These are phyloP conservation scores for Neonothopanus nambi DNA, from an alignment of 1,284 basidiomycete species.

Conservation along the genomic window DNA sequence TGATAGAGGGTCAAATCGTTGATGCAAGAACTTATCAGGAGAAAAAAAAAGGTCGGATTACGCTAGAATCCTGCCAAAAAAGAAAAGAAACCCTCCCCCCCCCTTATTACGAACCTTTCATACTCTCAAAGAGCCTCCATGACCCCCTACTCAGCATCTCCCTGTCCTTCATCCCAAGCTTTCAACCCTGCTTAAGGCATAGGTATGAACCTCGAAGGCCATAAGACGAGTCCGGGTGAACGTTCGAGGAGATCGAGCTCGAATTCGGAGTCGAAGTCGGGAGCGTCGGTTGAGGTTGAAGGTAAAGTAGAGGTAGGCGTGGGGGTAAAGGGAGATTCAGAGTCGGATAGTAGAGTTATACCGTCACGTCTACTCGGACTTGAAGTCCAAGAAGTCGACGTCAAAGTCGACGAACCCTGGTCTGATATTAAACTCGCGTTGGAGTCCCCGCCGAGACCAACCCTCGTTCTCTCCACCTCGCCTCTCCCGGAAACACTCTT, in stretches of 20 bases:
- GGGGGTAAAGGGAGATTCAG: background rate
- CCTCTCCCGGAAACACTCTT: too few relatives aligned
- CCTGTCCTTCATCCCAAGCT: conserved; percentile 22
- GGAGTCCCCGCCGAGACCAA: too few relatives aligned
- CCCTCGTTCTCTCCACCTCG: background rate
- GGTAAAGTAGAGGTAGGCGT: too few relatives aligned
- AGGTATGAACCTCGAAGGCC: conserved; percentile 37
- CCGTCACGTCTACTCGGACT: too few relatives aligned
- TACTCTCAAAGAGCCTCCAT: conserved; percentile 40
- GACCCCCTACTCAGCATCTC: conserved; percentile 31
- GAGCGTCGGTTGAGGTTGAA: too few relatives aligned
- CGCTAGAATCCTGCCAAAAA: conserved; percentile 18
- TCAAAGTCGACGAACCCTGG: too few relatives aligned
- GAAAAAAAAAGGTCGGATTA: too few relatives aligned
- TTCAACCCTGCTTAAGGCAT: conserved; percentile 34
- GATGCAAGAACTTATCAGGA: too few relatives aligned
- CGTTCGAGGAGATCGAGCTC: too few relatives aligned
- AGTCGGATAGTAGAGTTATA: background rate
- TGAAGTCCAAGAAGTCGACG: too few relatives aligned
- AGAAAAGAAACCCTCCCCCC: background rate
- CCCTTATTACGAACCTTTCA: conserved; percentile 31
- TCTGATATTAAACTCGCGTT: background rate
- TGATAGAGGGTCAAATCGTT: conserved; percentile 30
- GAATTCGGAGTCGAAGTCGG: background rate
- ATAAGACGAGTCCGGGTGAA: conserved; percentile 35